Evolutionary conservation across 1,139 yeast species (phyloP), one percentile per base, ranked within the genome.

Genomic region (Geotrichum siamense): DNA sequence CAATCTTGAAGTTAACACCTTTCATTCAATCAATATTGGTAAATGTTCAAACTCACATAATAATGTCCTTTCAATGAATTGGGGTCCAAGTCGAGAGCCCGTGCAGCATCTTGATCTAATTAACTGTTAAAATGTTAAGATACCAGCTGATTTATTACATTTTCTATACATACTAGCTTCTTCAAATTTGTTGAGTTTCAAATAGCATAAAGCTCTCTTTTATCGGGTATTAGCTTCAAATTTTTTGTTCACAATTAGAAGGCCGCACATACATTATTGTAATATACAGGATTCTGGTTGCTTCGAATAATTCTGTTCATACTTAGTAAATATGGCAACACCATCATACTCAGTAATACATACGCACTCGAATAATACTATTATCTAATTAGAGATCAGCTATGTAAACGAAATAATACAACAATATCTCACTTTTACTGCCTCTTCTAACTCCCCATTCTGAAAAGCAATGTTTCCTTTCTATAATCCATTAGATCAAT

Each of bases 371-470:
- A 53, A 39, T 57, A 57, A 45, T 54, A 56, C 55, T 52, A 32
- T 17, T 15, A 30, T 31, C 5, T 3, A 8, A 21, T 20, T 41
- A 30, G 33, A 29, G 15, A 6, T 10, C n/a, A 29, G 16, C 35
- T 27, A 32, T 25, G 22, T 2, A 12, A 6, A 13, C 4, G 3
- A 26, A 32, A 6, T 20, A 12, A 20, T 33, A n/a, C 17, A 32
- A 17, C 17, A 27, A 13, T 13, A 19, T 48, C 58, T 39, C 40
- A 54, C 59, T 52, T 59, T 55, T 50, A 69, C 48, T 34, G 64
- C 60, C 51, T 62, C 52, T 44, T 52, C 52, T 54, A 63, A 57
- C 53, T 64, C 62, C 45, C 70, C 51, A 65, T 69, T 55, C 50
- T 64, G 39, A 69, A 71, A 46, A 54, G 55, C 51, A 27, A 39